Percentiles rank a stretch among this genome's conserved stretches.
Conservation (phyloP, 176 grass and related monocot species). For the Eremochloa ophiuroides region DNA sequence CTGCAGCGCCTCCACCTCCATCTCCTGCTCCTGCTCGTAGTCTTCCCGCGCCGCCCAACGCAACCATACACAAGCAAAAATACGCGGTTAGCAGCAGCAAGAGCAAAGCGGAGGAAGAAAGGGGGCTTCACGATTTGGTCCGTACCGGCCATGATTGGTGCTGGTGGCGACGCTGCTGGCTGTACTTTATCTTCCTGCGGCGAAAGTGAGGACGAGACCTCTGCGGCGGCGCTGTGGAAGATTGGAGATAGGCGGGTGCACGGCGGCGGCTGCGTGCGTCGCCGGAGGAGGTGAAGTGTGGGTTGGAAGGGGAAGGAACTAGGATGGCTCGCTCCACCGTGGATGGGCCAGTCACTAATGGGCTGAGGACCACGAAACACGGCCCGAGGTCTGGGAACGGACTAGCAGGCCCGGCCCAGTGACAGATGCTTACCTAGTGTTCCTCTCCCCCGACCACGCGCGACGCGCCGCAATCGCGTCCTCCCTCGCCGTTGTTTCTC, state of each 20-base stretch:
- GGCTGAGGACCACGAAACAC: background rate
- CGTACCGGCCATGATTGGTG: slow-evolving; percentile 43
- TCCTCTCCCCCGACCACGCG: background rate
- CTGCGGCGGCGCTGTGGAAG: background rate
- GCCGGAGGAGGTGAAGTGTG: background rate
- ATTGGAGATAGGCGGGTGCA: background rate
- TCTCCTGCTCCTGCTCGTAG: slow-evolving; percentile 92
- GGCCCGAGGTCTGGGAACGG: no score
- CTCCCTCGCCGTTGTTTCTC: background rate
- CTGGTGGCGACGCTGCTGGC: background rate
- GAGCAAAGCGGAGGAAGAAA: background rate
- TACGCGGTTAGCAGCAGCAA: slow-evolving; percentile 19
- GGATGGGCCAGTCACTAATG: background rate
- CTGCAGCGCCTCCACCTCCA: slow-evolving; percentile 93
- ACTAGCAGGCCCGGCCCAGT: background rate
- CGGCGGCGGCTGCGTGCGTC: slow-evolving; percentile 5
- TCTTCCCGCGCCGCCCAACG: slow-evolving; percentile 41
- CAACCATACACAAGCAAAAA: background rate
- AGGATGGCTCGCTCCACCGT: background rate
- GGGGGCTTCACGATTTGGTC: background rate
- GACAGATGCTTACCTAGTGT: background rate
- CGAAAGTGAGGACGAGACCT: background rate
- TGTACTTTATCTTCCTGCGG: background rate
- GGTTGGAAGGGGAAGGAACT: background rate
- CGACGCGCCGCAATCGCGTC: background rate